Base-by-base conservation (phyloP, 2,329 filamentous ascomycete species). In the Botrytis fragariae region DNA sequence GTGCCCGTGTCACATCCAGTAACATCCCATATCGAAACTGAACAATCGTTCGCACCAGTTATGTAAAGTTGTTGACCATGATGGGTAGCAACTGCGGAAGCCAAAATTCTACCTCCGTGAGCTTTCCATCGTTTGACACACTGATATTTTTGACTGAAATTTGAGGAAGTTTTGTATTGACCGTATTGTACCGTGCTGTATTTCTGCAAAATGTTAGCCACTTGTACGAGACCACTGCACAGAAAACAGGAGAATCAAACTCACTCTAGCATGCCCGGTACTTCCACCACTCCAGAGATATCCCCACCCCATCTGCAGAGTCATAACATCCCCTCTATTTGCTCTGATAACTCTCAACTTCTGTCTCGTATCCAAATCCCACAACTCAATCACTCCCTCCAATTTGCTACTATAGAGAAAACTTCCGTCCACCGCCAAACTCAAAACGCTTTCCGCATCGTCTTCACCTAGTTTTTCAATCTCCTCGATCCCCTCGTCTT, bases 321-420 rank as follows among this genome's bases (percentile, higher is more conserved):
- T 92, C 86, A 97, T 94, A 67, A 98, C 89, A 81, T 98, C 94
- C 61, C 91, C 91, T 48, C 89, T 89, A 77, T 94, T 92, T 0
- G 92, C 90, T 80, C 92, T 94, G 79, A 99, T 92, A 29, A 93
- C 94, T 73, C 96, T 88, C 62, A 99, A 87, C 67, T 96, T 91
- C 82, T 99, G 96, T 71, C 92, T 91, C 0, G 96, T 98, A 80
- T 98, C 95, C 22, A 99, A 86, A 81, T 99, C 97, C 95, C 97
- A 99, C 18, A 99, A 89, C 81, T 98, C 95, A 74, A 99, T 90
- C 69, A 97, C 89, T 35, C 96, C 97, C 57, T 93, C 91, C 1
- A 94, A 88, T 77, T 97, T 92, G 64, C 96, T 96, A 74, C 93
- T 93, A 80, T 98, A 99, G 7, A 99, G 86, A 77, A 99, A 97